Conservation (phyloP, 78 protist species). For the Dictyostelium intermedium region DNA sequence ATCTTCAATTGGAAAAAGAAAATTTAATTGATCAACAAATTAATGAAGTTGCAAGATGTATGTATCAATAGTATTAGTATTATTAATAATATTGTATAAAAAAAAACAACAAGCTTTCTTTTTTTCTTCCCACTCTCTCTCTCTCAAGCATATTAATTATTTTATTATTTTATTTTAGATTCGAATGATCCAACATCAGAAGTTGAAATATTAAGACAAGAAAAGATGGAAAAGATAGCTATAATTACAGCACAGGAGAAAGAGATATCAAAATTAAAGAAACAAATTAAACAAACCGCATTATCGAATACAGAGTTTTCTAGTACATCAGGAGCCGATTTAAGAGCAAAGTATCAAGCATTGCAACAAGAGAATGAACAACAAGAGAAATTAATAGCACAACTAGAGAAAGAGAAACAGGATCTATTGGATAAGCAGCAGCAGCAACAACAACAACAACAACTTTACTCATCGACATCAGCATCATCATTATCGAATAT, state of each 20-base stretch:
- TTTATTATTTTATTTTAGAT: background rate
- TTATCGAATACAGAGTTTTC: slow-evolving; percentile 15
- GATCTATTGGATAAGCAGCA: slow-evolving; percentile 10
- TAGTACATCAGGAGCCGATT: slow-evolving; percentile 17
- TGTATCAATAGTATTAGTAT: too few species aligned
- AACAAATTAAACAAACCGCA: slow-evolving; percentile 26
- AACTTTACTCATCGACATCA: background rate
- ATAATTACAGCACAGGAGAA: slow-evolving; percentile 35
- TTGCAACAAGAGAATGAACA: slow-evolving; percentile 47
- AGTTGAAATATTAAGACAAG: slow-evolving; percentile 47
- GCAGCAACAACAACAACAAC: background rate
- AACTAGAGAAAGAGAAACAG: slow-evolving; percentile 30
- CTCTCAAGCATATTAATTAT: too few species aligned
- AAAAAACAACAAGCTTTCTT: too few species aligned
- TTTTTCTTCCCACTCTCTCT: background rate
- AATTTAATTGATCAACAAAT: slow-evolving; percentile 12
- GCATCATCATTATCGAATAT: background rate
- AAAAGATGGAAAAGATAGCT: slow-evolving; percentile 63
- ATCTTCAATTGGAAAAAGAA: slow-evolving; percentile 32
- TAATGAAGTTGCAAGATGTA: slow-evolving; percentile 13
- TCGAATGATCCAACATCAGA: background rate
- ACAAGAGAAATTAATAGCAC: slow-evolving; percentile 19
- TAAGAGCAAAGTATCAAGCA: slow-evolving; percentile 31
- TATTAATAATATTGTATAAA: too few species aligned
- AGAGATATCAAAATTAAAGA: slow-evolving; percentile 60